Conservation (phyloP, 345 rosid species). For the Nasturtium officinale region DNA sequence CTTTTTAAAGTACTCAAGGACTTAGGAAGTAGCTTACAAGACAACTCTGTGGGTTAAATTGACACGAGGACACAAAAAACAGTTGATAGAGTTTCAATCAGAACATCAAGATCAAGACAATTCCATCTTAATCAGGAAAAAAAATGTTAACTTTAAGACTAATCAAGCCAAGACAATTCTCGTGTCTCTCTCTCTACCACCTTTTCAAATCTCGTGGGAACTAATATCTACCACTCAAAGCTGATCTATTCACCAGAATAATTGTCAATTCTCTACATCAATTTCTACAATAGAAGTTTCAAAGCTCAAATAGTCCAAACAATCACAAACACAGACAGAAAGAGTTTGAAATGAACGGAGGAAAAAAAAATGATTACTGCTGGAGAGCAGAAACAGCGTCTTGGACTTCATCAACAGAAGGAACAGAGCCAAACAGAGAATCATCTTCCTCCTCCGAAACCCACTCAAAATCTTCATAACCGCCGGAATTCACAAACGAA, state of each 20-base stretch:
- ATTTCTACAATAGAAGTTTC: not conserved
- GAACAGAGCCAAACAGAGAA: conserved; percentile 65
- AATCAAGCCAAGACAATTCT: conserved; percentile 20
- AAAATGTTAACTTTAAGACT: conserved; percentile 10
- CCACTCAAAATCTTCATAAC: conserved; percentile 72
- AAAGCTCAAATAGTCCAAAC: conserved; percentile 2
- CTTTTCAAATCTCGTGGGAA: not conserved
- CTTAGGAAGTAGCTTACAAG: conserved; percentile 5
- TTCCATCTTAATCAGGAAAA: conserved; percentile 25
- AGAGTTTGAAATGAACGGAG: not conserved
- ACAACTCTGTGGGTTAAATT: conserved; percentile 10
- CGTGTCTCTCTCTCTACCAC: not conserved
- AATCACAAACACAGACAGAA: conserved; percentile 10
- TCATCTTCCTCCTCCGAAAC: conserved; percentile 62
- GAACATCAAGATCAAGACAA: conserved; percentile 32
- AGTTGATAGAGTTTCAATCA: conserved; percentile 6
- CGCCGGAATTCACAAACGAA: conserved; percentile 38
- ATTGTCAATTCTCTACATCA: not conserved
- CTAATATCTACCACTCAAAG: conserved; percentile 4
- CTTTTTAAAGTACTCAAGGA: not conserved
- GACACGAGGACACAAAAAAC: conserved; percentile 10
- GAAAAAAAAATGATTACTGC: conserved; percentile 47
- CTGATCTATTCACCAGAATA: not conserved
- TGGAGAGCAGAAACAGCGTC: conserved; percentile 75
- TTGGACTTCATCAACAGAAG: conserved; percentile 85